Percentiles rank a stretch among this genome's conserved stretches.
Evolutionary conservation across 345 rosid species (phyloP).

Genomic region (Salix brachista): DNA sequence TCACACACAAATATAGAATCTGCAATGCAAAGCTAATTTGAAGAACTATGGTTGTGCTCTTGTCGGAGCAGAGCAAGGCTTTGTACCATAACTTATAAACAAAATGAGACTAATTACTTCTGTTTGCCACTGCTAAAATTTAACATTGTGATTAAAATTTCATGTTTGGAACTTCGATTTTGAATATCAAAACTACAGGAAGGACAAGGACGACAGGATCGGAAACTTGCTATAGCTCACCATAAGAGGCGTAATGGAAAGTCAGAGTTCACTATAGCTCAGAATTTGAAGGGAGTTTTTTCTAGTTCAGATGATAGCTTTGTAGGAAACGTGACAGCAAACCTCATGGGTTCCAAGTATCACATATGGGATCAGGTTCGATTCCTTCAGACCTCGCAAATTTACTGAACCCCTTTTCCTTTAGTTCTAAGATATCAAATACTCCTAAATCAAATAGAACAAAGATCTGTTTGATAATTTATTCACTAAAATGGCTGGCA

Average conservation of each 20-base stretch:
- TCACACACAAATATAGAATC: not conserved
- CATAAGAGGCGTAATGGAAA: constrained; percentile 62
- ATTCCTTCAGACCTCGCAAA: not conserved
- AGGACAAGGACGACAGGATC: constrained; percentile 81
- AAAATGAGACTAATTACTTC: not conserved
- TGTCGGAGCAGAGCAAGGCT: not conserved
- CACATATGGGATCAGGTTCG: constrained; percentile 76
- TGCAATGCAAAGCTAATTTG: not conserved
- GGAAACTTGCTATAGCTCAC: constrained; percentile 81
- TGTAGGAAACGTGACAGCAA: constrained; percentile 68
- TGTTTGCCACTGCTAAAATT: not conserved
- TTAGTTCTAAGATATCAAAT: too few species aligned
- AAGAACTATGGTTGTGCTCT: not conserved
- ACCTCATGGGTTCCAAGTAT: constrained; percentile 83
- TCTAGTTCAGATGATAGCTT: constrained; percentile 68
- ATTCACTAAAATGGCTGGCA: not conserved
- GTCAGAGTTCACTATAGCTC: constrained; percentile 64
- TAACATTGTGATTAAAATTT: not conserved
- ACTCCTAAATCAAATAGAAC: not conserved
- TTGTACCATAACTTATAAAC: not conserved
- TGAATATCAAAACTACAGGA: constrained; percentile 47
- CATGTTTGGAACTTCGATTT: constrained; percentile 4
- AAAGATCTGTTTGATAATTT: not conserved
- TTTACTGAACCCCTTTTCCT: not conserved
- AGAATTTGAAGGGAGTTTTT: constrained; percentile 56